phyloP scores from a whole-genome alignment of 164 flowering plant genomes.

The Vitis rupestris region DNA sequence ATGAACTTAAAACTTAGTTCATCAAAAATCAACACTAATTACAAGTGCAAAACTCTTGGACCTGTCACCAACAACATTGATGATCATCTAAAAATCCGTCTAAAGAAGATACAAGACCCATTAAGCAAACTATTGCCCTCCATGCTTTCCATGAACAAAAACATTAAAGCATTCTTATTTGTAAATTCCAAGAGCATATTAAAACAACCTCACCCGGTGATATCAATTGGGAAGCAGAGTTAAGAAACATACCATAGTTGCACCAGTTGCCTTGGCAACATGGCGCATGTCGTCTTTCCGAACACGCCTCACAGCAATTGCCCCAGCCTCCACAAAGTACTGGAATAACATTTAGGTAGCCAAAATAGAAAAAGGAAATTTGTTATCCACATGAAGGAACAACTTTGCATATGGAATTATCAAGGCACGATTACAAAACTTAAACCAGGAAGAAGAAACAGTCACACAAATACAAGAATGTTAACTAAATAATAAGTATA shows the following conservation, averaged over 20 bases:
- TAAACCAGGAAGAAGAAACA: no score
- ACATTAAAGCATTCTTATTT: background rate
- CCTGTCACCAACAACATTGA: background rate
- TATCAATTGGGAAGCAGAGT: background rate
- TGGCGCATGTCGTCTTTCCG: constrained; percentile 96
- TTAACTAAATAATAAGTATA: no score
- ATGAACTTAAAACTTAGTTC: no score
- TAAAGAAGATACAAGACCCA: background rate
- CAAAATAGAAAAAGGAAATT: constrained; percentile 3
- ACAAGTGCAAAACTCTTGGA: background rate
- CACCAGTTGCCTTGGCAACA: constrained; percentile 99
- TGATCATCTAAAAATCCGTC: background rate
- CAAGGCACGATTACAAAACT: no score
- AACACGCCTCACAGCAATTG: constrained; percentile 98
- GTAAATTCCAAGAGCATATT: background rate
- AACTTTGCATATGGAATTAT: no score
- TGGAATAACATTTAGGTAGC: constrained; percentile 27
- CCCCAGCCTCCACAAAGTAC: constrained; percentile 99
- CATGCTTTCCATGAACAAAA: background rate
- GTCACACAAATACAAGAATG: no score
- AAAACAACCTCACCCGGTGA: background rate
- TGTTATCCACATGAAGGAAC: background rate
- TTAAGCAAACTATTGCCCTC: background rate
- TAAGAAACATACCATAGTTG: constrained; percentile 60
- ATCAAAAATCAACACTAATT: no score